phyloP scores from a whole-genome alignment of 108 stramenopile genomes.

The Asterionellopsis glacialis region DNA sequence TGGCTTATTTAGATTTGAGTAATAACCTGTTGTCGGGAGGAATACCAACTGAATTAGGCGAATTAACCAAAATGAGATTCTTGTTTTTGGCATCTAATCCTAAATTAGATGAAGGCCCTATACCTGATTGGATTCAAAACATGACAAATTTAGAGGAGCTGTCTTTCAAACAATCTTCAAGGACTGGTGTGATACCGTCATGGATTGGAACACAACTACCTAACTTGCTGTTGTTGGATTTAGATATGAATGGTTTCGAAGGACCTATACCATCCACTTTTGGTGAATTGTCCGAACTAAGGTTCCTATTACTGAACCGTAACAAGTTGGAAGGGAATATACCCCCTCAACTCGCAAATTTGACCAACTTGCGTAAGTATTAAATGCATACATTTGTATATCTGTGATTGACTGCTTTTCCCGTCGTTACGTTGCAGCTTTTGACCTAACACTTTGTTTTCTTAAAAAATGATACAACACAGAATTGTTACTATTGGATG shows the following conservation, averaged over 20 bases:
- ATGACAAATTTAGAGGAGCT: constrained; percentile 12
- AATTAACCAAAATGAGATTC: constrained; percentile 25
- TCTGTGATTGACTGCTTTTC: too few species aligned
- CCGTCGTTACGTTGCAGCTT: too few species aligned
- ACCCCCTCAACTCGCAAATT: constrained; percentile 6
- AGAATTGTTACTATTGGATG: too few species aligned
- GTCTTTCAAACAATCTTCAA: not conserved
- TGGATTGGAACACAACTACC: constrained; percentile 21
- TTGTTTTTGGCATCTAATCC: constrained; percentile 25
- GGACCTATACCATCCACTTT: constrained; percentile 22
- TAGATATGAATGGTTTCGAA: constrained; percentile 27
- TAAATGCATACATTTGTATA: not conserved
- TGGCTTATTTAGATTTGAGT: not conserved
- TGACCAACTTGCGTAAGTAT: not conserved
- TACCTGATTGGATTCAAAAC: constrained; percentile 1
- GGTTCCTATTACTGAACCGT: constrained; percentile 23
- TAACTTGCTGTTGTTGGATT: constrained; percentile 29
- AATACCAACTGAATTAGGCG: constrained; percentile 11
- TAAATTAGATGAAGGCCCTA: not conserved
- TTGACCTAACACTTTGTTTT: too few species aligned
- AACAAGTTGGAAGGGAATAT: constrained; percentile 40
- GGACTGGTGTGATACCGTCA: constrained; percentile 23
- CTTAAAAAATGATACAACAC: too few species aligned
- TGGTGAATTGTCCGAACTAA: constrained; percentile 10
- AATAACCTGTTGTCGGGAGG: not conserved